Percentiles rank a stretch among this genome's conserved stretches.
phyloP scores from a whole-genome alignment of 2,329 filamentous ascomycete genomes.

The Hypoxylon sp. region DNA sequence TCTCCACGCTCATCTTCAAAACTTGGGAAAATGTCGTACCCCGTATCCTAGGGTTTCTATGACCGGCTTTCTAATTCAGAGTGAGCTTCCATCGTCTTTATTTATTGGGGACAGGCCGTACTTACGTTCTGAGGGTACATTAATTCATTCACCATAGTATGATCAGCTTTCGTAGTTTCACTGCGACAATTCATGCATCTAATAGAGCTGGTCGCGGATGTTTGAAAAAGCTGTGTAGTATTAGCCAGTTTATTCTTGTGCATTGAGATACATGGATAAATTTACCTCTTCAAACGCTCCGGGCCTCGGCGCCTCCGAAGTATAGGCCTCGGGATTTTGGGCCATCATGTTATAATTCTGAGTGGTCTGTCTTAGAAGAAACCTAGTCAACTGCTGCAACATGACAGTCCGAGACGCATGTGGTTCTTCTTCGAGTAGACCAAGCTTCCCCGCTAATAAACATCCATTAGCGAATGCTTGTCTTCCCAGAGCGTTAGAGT shows the following conservation, averaged over 20 bases:
- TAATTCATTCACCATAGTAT: conserved; percentile 87
- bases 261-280: neutral
- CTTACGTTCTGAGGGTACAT: conserved; percentile 77
- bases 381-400: conserved; percentile 88
- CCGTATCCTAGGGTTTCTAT: conserved; percentile 65
- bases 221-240: conserved; percentile 70
- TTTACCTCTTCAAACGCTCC: conserved; percentile 75
- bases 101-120: conserved; percentile 29
- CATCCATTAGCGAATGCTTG: conserved; percentile 44
- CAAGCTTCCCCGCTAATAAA: conserved; percentile 75
- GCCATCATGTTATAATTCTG: conserved; percentile 80
- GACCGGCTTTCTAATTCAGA: conserved; percentile 61
- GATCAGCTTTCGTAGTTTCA: conserved; percentile 84
- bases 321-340: conserved; percentile 67
- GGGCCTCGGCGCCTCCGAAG: conserved; percentile 39
- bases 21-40: conserved; percentile 86
- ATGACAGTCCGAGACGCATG: conserved; percentile 82
- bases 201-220: conserved; percentile 80
- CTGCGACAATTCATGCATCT: conserved; percentile 89
- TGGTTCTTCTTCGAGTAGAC: conserved; percentile 87
- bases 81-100: conserved; percentile 42
- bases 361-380: conserved; percentile 85
- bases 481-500: neutral
- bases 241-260: conserved; percentile 45
- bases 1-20: conserved; percentile 91